phyloP scores from a whole-genome alignment of 2,329 filamentous ascomycete species.

The Neobulgaria alba region DNA sequence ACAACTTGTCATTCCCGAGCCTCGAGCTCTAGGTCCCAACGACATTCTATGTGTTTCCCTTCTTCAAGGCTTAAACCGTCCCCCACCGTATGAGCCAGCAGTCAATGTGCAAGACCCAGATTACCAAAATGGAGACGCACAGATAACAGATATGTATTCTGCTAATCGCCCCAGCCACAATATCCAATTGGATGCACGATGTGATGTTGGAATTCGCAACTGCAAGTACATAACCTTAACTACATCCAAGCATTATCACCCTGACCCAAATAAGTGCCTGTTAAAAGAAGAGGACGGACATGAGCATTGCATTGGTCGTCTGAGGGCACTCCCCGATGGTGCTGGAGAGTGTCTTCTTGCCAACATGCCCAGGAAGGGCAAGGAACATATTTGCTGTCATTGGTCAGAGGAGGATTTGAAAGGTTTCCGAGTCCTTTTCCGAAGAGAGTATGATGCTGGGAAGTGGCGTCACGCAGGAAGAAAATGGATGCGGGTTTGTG shows the following conservation, averaged over 20 bases:
- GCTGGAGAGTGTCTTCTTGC: slow-evolving; percentile 3
- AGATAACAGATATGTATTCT: no score
- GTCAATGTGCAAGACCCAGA: neutral
- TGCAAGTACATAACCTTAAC: neutral
- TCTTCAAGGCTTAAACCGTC: neutral
- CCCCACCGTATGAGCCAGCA: neutral
- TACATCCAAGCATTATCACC: neutral
- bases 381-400: slow-evolving; percentile 4
- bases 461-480: slow-evolving; percentile 1
- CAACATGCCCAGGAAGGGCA: neutral
- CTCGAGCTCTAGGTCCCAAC: neutral
- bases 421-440: neutral
- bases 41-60: neutral
- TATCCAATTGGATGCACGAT: neutral
- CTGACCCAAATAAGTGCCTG: neutral
- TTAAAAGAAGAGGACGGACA: neutral
- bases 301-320: slow-evolving; percentile 6
- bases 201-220: neutral
- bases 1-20: neutral
- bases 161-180: no score
- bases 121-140: neutral
- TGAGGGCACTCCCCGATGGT: neutral
- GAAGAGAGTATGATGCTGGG: neutral
- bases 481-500: neutral
- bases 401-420: slow-evolving; percentile 2